These are phyloP conservation scores for Metschnikowia proteae DNA, from an alignment of 805 yeast species.

Conservation along the genomic window DNA sequence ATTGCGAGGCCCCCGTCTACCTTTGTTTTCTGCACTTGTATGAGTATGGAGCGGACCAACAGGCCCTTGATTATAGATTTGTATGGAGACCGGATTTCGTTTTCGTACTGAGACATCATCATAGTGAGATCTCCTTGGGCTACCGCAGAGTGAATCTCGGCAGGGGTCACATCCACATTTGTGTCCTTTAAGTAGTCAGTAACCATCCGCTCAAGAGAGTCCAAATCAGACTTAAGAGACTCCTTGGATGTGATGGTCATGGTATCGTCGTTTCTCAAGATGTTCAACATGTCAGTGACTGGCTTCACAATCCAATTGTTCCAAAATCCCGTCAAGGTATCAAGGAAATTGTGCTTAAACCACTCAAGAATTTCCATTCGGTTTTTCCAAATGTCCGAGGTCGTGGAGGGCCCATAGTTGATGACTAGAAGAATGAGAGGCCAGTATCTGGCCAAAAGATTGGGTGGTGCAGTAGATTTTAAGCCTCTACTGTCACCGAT, in stretches of 20 bases:
- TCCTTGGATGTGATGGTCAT: constrained; percentile 77
- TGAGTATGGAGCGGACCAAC: constrained; percentile 70
- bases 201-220: constrained; percentile 85
- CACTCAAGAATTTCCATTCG: constrained; percentile 53
- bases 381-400: constrained; percentile 44
- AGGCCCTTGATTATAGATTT: constrained; percentile 63
- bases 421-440: constrained; percentile 44
- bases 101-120: constrained; percentile 77
- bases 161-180: constrained; percentile 16
- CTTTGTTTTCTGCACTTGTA: constrained; percentile 93
- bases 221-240: constrained; percentile 72
- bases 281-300: constrained; percentile 61
- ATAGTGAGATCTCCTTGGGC: constrained; percentile 74
- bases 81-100: constrained; percentile 67
- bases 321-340: constrained; percentile 65
- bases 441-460: constrained; percentile 52
- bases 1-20: constrained; percentile 92
- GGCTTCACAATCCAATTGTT: constrained; percentile 85
- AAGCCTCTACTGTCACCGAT: constrained; percentile 2
- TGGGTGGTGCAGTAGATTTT: constrained; percentile 13
- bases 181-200: constrained; percentile 55
- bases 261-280: constrained; percentile 78
- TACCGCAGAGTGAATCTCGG: constrained; percentile 46
- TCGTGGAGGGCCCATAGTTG: constrained; percentile 52
- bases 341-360: constrained; percentile 54